Evolutionary conservation across 2,329 filamentous ascomycete genomes (phyloP).

Genomic region (Myriosclerotinia duriaeana): DNA sequence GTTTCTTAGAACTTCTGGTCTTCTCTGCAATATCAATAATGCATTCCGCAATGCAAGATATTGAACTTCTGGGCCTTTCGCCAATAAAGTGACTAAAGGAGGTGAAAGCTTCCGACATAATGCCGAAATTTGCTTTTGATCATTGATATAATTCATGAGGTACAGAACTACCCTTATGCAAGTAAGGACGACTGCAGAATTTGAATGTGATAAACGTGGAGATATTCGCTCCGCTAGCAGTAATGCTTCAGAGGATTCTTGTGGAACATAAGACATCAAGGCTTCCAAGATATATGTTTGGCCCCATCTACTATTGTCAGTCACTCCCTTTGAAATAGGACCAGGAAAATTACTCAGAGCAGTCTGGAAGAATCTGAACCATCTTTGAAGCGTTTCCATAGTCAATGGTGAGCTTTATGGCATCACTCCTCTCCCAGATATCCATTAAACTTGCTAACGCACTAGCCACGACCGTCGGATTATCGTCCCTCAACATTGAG

Average conservation of each 20-base stretch:
- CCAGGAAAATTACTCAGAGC: slow-evolving; percentile 74
- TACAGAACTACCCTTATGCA: slow-evolving; percentile 96
- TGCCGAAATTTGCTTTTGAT: slow-evolving; percentile 81
- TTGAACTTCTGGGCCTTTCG: slow-evolving; percentile 97
- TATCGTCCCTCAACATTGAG: slow-evolving; percentile 86
- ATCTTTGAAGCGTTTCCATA: slow-evolving; percentile 98
- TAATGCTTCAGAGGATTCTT: slow-evolving; percentile 83
- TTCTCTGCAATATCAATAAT: slow-evolving; percentile 84
- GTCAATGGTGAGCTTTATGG: slow-evolving; percentile 96
- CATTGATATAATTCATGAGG: slow-evolving; percentile 96
- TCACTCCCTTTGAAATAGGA: neutral
- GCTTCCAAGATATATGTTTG: slow-evolving; percentile 98
- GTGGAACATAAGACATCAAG: slow-evolving; percentile 95
- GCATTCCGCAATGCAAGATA: slow-evolving; percentile 94
- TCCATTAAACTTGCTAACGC: slow-evolving; percentile 90
- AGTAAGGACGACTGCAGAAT: slow-evolving; percentile 93
- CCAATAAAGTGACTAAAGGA: slow-evolving; percentile 88
- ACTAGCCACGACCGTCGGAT: slow-evolving; percentile 94
- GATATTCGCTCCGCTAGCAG: slow-evolving; percentile 90
- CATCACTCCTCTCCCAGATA: slow-evolving; percentile 97
- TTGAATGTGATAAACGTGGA: slow-evolving; percentile 93
- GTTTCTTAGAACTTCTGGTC: slow-evolving; percentile 90
- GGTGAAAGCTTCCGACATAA: slow-evolving; percentile 92
- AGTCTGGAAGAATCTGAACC: slow-evolving; percentile 92
- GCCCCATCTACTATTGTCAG: slow-evolving; percentile 68